Evolutionary conservation across 2,329 filamentous ascomycete genomes (phyloP).

Genomic region (Coniochaeta sp.): DNA sequence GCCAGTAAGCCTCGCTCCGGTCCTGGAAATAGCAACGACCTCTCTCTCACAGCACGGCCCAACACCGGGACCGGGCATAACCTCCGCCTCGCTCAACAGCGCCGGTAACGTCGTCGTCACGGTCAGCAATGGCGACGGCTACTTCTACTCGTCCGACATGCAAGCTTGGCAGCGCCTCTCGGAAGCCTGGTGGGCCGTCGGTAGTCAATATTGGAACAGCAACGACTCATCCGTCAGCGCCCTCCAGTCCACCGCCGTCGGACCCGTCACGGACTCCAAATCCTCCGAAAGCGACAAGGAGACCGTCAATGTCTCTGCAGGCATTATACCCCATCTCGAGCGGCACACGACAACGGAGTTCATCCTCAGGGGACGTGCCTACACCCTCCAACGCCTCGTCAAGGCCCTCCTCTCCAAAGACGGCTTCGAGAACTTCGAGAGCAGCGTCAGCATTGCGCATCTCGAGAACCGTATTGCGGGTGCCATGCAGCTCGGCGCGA

Average conservation of each 20-base stretch:
- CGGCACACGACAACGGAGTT: conserved; percentile 92
- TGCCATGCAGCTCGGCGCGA: conserved; percentile 73
- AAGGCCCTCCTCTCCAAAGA: conserved; percentile 83
- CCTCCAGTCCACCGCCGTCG: conserved; percentile 64
- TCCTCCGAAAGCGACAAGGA: conserved; percentile 34
- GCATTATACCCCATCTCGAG: conserved; percentile 88
- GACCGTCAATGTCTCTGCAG: conserved; percentile 64
- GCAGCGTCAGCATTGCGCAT: conserved; percentile 85
- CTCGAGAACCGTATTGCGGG: conserved; percentile 92
- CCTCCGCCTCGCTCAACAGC: conserved; percentile 85
- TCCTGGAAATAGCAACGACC: conserved; percentile 79
- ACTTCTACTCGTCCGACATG: conserved; percentile 79
- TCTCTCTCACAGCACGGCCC: conserved; percentile 69
- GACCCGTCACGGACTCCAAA: conserved; percentile 43
- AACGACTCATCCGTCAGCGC: conserved; percentile 85
- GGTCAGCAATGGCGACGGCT: conserved; percentile 90
- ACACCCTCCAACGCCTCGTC: conserved; percentile 84
- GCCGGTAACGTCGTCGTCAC: conserved; percentile 83
- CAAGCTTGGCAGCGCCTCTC: conserved; percentile 92
- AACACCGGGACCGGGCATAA: conserved; percentile 74
- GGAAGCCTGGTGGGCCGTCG: conserved; percentile 96
- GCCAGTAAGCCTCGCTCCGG: conserved; percentile 79
- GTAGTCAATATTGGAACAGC: conserved; percentile 98
- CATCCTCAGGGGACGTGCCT: conserved; percentile 83
- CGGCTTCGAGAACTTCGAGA: conserved; percentile 88